Conservation (phyloP, 2,329 filamentous ascomycete species). For the Zasmidium angulare region DNA sequence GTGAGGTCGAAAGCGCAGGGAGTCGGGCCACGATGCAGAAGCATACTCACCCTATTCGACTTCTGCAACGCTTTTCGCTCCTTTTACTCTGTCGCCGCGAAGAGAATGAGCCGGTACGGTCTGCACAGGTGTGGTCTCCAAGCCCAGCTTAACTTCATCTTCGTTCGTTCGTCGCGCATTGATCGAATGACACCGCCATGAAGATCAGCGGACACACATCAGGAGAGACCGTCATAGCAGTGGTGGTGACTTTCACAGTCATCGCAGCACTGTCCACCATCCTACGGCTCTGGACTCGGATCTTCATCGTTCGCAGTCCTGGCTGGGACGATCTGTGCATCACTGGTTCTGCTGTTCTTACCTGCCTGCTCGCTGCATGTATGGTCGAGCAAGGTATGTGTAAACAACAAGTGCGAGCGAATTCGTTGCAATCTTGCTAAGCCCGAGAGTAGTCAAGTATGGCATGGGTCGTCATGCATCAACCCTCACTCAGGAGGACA, state of each 20-base stretch:
- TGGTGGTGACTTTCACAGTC: slow-evolving; percentile 27
- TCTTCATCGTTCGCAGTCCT: slow-evolving; percentile 24
- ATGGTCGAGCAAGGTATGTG: neutral
- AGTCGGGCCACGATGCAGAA: neutral
- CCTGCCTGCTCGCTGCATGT: neutral
- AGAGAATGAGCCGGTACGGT: too few relatives aligned
- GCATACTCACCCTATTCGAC: neutral
- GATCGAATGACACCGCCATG: too few relatives aligned
- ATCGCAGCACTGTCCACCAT: slow-evolving; percentile 23
- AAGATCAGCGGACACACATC: slow-evolving; percentile 25
- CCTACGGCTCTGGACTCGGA: slow-evolving; percentile 22
- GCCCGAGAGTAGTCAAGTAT: slow-evolving; percentile 9
- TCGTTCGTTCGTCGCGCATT: too few relatives aligned
- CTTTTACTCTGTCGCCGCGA: too few relatives aligned
- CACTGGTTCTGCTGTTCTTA: neutral
- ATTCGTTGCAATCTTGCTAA: neutral
- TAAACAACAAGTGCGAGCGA: neutral
- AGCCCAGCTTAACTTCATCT: too few relatives aligned
- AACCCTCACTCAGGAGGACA: slow-evolving; percentile 7
- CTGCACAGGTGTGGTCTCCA: too few relatives aligned
- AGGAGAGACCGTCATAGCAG: slow-evolving; percentile 26
- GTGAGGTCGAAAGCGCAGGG: neutral
- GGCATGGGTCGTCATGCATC: slow-evolving; percentile 20
- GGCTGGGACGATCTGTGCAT: slow-evolving; percentile 29
- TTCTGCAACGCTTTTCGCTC: neutral